These are phyloP conservation scores for Leccinum barrowsii DNA, from an alignment of 768 basidiomycete species.

Conservation along the genomic window DNA sequence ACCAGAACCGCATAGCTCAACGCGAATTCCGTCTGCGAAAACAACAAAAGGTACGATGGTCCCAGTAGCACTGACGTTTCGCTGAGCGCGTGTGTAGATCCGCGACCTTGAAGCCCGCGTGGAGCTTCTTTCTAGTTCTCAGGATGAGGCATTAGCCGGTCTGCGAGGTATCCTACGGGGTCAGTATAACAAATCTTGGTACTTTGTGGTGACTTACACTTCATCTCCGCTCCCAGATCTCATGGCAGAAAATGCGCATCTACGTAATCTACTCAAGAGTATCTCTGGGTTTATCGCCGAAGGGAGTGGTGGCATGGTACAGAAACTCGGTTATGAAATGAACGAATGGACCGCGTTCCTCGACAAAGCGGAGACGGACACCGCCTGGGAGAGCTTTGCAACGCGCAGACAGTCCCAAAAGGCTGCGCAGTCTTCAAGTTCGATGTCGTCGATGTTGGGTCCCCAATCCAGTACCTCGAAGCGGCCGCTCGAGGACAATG, in stretches of 20 bases:
- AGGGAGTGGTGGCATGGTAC: constrained; percentile 72
- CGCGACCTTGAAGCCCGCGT: constrained; percentile 93
- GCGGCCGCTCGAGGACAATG: constrained; percentile 31
- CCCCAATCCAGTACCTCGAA: constrained; percentile 19
- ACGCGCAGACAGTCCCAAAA: constrained; percentile 48
- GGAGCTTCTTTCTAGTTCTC: constrained; percentile 89
- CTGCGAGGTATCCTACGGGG: constrained; percentile 81
- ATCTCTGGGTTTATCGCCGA: constrained; percentile 84
- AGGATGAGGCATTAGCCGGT: constrained; percentile 84
- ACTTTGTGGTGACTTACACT: neutral
- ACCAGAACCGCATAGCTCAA: constrained; percentile 91
- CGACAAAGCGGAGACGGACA: constrained; percentile 87
- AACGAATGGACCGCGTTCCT: constrained; percentile 78
- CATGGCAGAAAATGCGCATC: constrained; percentile 84
- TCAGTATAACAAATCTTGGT: constrained; percentile 22
- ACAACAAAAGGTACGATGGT: constrained; percentile 66
- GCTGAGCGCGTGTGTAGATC: constrained; percentile 50
- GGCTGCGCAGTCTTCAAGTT: constrained; percentile 27
- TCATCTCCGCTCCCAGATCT: constrained; percentile 49
- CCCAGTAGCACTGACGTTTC: neutral
- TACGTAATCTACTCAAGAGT: constrained; percentile 73
- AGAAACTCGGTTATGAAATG: constrained; percentile 75
- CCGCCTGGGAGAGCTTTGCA: constrained; percentile 88
- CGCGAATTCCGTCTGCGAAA: constrained; percentile 90
- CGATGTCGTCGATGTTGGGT: constrained; percentile 33